phyloP scores from a whole-genome alignment of 164 flowering plant genomes.

The Vitis labrusca region DNA sequence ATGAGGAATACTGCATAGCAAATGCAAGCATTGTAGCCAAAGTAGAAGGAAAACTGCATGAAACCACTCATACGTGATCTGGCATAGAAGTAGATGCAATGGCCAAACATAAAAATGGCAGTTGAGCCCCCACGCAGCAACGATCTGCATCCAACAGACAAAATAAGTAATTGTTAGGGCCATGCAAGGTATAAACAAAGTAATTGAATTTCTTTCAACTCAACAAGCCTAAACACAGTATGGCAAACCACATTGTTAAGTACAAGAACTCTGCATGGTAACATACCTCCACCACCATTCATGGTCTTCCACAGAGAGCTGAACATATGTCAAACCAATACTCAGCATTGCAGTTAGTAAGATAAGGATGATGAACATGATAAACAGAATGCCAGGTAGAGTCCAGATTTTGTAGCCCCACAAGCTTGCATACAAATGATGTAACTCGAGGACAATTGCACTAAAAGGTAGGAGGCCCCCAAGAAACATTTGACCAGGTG shows the following conservation, averaged over 20 bases:
- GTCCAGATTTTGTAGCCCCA: constrained; percentile 77
- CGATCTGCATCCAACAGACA: constrained; percentile 54
- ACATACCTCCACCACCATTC: constrained; percentile 97
- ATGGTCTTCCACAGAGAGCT: constrained; percentile 75
- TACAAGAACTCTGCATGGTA: neutral
- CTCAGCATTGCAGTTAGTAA: constrained; percentile 55
- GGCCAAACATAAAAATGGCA: constrained; percentile 71
- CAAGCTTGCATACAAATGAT: constrained; percentile 56
- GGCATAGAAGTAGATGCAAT: constrained; percentile 57
- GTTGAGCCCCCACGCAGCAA: constrained; percentile 67
- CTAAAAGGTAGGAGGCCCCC: constrained; percentile 73
- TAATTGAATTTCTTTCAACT: too few relatives aligned
- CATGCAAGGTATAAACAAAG: too few relatives aligned
- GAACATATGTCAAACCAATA: constrained; percentile 67
- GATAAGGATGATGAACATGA: constrained; percentile 57
- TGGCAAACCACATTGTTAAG: neutral
- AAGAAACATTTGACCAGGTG: constrained; percentile 66
- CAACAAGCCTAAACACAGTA: too few relatives aligned
- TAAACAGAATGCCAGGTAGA: constrained; percentile 42
- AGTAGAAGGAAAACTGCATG: constrained; percentile 61
- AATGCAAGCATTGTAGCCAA: constrained; percentile 75
- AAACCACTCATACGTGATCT: constrained; percentile 69
- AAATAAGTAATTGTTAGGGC: neutral
- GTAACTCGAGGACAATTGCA: constrained; percentile 65
- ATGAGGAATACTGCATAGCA: constrained; percentile 82